Base-by-base conservation (phyloP, 2,329 filamentous ascomycete genomes). In the Nannizziopsis barbatae region DNA sequence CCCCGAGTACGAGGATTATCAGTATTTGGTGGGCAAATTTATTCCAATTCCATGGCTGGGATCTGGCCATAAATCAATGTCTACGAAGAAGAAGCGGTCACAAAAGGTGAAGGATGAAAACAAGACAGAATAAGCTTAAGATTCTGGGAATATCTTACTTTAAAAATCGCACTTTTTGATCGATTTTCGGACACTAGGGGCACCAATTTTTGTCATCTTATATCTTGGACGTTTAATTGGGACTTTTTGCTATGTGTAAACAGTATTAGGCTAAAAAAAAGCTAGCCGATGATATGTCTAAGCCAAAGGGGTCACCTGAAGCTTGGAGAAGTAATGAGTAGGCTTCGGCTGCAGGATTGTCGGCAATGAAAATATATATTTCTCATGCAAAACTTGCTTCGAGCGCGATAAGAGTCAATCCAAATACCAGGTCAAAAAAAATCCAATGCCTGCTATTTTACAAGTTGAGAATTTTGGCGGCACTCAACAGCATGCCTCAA, bases 1-100 rank as follows among this genome's bases (percentile, higher is more conserved):
- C 62, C 74, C 84, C 0, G 87, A 95, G 58, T 98, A 98, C 66
- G 73, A 74, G 55, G 73, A 84, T 27, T 98, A 98, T 62, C 86
- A 94, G 70, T 74, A 76, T 56, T 76, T 82, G 49, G 86, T 96
- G 3, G 84, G 84, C 52, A 87, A 80, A 65, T 95, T 95, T 62
- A 66, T 95, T 45, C 92, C 31, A 60, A 65, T 43, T 56, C 63
- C 22, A 64, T 64, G 31, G 58, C 60, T 15, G 56, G 65, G 52
- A 22, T 47, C 45, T 8, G 45, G 37, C 4, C 45, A 42, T 27
- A 33, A 35, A 17, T 37, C 45, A 55, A 60, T 51, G 59, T 58
- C 55, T 50, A 53, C 51, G 42, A 57, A 47, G 37, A 57, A 45
- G 45, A 52, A 50, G 52, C 52, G 49, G 52, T 42, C 52, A 38